phyloP scores from a whole-genome alignment of 1,284 basidiomycete species.

The Cystobasidium pallidum region DNA sequence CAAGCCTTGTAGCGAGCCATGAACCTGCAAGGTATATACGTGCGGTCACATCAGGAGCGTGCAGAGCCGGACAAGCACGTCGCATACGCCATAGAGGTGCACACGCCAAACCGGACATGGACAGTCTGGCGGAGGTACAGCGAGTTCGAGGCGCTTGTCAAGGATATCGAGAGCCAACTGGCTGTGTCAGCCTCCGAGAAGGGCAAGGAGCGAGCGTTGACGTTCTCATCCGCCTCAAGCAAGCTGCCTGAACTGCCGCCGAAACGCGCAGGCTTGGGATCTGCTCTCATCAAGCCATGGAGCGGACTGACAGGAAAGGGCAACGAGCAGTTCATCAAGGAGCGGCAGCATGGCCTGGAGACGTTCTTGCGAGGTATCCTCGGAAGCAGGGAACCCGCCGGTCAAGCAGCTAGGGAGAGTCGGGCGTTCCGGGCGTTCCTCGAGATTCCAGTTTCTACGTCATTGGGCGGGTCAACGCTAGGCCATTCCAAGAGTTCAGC shows the following conservation, averaged over 20 bases:
- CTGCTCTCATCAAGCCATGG: constrained; percentile 36
- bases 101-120: constrained; percentile 39
- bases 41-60: constrained; percentile 40
- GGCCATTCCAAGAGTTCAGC: background rate
- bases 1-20: background rate
- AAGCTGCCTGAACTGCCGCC: constrained; percentile 39
- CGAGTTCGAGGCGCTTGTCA: constrained; percentile 42
- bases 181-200: constrained; percentile 6
- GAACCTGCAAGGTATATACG: constrained; percentile 34
- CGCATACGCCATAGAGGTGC: constrained; percentile 42
- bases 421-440: constrained; percentile 32
- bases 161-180: constrained; percentile 39
- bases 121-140: constrained; percentile 45
- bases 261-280: constrained; percentile 26
- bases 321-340: constrained; percentile 40
- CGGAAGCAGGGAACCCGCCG: constrained; percentile 29
- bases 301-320: constrained; percentile 37
- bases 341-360: constrained; percentile 43
- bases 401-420: constrained; percentile 32
- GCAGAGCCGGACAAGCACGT: constrained; percentile 29
- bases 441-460: constrained; percentile 24
- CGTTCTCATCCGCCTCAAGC: constrained; percentile 17
- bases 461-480: constrained; percentile 7
- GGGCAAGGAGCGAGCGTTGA: constrained; percentile 21
- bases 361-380: constrained; percentile 39